These are phyloP conservation scores for Nymphaea colorata DNA, from an alignment of 164 flowering plant species.

Conservation along the genomic window DNA sequence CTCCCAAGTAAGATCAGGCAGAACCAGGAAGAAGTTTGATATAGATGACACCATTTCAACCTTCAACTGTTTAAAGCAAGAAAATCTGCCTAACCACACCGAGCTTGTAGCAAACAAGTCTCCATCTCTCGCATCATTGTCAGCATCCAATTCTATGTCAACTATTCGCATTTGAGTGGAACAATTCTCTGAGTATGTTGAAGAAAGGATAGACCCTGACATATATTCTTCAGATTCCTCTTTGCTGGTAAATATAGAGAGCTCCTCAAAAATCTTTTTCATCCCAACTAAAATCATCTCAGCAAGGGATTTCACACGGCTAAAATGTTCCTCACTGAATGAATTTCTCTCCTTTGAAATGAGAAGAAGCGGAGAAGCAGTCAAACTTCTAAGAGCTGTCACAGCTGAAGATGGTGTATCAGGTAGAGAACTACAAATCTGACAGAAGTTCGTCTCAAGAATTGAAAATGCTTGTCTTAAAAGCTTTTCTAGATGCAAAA, in stretches of 20 bases:
- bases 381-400: conserved; percentile 38
- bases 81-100: conserved; percentile 15
- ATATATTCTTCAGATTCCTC: conserved; percentile 18
- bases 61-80: conserved; percentile 39
- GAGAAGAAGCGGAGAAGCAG: conserved; percentile 38
- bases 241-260: conserved; percentile 14
- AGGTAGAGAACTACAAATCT: conserved; percentile 9
- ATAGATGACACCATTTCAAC: conserved; percentile 53
- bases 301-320: conserved; percentile 9
- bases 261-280: conserved; percentile 34
- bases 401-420: conserved; percentile 21
- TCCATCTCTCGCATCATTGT: conserved; percentile 34
- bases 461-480: conserved; percentile 26
- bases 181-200: conserved; percentile 12
- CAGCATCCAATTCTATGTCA: conserved; percentile 78
- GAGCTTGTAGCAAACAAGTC: conserved; percentile 26
- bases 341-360: conserved; percentile 18
- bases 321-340: conserved; percentile 15
- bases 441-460: too few species aligned
- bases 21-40: conserved; percentile 48
- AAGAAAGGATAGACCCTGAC: conserved; percentile 16
- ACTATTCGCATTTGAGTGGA: conserved; percentile 30
- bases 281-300: conserved; percentile 38
- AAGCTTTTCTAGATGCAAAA: conserved; percentile 27
- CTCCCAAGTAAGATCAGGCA: conserved; percentile 59